Percentiles rank a stretch among this genome's conserved stretches.
Evolutionary conservation across 2,329 filamentous ascomycete genomes (phyloP).

Genomic region (Nemania sp.): DNA sequence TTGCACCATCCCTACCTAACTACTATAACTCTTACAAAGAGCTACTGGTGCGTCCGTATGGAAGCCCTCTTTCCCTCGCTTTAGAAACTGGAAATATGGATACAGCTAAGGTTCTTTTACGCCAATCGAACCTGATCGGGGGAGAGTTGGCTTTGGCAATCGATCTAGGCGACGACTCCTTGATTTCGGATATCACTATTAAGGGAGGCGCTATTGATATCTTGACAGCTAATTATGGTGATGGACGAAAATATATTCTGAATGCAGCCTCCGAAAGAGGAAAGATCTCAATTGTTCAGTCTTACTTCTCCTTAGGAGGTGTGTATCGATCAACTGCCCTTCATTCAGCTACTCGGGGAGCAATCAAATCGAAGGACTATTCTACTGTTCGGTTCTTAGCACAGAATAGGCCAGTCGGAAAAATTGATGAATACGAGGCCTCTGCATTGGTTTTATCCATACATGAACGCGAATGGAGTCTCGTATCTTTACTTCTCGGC

Average conservation of each 20-base stretch:
- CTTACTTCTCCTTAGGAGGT: slow-evolving; percentile 11
- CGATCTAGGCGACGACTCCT: too few relatives aligned
- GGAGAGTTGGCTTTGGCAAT: too few relatives aligned
- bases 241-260: not conserved
- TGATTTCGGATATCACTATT: too few relatives aligned
- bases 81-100: too few relatives aligned
- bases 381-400: slow-evolving; percentile 1
- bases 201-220: too few relatives aligned
- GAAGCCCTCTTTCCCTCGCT: too few relatives aligned
- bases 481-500: slow-evolving; percentile 8
- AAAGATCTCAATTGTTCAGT: not conserved
- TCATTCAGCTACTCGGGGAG: not conserved
- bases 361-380: slow-evolving; percentile 5
- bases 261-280: not conserved
- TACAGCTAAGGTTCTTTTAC: too few relatives aligned
- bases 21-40: too few relatives aligned
- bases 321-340: not conserved
- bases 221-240: not conserved
- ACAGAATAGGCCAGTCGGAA: not conserved
- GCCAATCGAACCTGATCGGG: too few relatives aligned
- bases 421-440: slow-evolving; percentile 12
- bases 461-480: not conserved
- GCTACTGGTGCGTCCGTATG: too few relatives aligned
- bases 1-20: too few relatives aligned
- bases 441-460: not conserved